These are phyloP conservation scores for Pulicaria dysenterica DNA, from an alignment of 129 eudicot genomes.

Conservation along the genomic window DNA sequence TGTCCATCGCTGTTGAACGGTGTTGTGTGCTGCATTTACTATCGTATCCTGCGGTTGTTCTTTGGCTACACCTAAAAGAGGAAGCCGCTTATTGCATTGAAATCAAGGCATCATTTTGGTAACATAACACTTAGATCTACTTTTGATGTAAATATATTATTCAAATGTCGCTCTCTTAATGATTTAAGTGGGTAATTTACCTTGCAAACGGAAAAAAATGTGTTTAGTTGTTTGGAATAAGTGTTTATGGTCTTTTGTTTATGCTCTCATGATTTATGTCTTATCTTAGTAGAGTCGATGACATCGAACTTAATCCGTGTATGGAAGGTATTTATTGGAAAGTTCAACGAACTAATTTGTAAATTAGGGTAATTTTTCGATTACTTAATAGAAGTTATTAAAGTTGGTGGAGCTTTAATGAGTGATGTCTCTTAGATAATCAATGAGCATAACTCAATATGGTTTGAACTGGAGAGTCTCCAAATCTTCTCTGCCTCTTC, in stretches of 20 bases:
- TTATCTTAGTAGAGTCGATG: constrained; percentile 3
- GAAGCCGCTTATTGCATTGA: constrained; percentile 18
- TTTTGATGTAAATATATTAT: constrained; percentile 5
- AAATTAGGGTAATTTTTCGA: constrained; percentile 15
- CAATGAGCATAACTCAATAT: not conserved
- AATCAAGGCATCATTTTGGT: constrained; percentile 20
- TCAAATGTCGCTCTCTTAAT: not conserved
- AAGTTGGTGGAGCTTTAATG: constrained; percentile 13
- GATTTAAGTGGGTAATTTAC: constrained; percentile 7
- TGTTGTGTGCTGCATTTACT: not conserved
- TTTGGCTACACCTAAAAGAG: constrained; percentile 15
- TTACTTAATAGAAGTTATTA: constrained; percentile 5
- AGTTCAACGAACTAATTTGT: constrained; percentile 3
- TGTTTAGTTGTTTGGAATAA: constrained; percentile 4
- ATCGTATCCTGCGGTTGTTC: constrained; percentile 5
- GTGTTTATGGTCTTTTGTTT: constrained; percentile 11
- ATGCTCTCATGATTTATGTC: constrained; percentile 7
- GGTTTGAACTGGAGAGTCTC: not conserved
- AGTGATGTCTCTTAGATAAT: constrained; percentile 2
- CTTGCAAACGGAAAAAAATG: constrained; percentile 9
- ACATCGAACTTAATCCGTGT: constrained; percentile 6
- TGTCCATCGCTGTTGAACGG: constrained; percentile 1
- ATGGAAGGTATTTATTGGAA: constrained; percentile 14
- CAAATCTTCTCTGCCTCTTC: not conserved
- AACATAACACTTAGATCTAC: constrained; percentile 6